Evolutionary conservation across 1,284 basidiomycete species (phyloP).

Genomic region (Cryptococcus sp.): DNA sequence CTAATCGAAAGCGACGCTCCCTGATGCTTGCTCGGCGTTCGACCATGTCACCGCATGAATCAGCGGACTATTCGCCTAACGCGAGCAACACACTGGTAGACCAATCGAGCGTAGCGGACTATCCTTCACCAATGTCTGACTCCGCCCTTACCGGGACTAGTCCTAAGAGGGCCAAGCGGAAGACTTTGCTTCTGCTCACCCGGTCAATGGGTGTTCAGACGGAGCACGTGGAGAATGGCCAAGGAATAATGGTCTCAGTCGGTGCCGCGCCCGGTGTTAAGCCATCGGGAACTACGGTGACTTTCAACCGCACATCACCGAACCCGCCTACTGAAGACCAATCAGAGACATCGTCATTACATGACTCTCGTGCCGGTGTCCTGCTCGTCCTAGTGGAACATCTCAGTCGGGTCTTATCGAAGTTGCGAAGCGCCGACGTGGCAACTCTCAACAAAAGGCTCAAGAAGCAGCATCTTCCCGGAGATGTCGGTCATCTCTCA

Average conservation of each 20-base stretch:
- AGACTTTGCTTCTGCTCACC: constrained; percentile 62
- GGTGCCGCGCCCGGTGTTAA: background rate
- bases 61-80: constrained; percentile 28
- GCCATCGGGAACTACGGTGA: background rate
- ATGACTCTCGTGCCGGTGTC: constrained; percentile 24
- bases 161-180: constrained; percentile 36
- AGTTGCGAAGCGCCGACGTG: constrained; percentile 79
- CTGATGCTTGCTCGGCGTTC: constrained; percentile 30
- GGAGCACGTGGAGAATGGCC: constrained; percentile 53
- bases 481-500: constrained; percentile 84
- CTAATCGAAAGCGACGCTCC: constrained; percentile 42
- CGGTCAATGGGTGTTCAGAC: constrained; percentile 74
- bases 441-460: constrained; percentile 83
- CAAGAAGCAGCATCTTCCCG: constrained; percentile 82
- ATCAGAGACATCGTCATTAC: constrained; percentile 42
- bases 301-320: constrained; percentile 23
- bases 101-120: constrained; percentile 17
- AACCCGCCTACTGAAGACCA: constrained; percentile 21
- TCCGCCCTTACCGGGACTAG: constrained; percentile 19
- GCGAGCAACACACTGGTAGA: constrained; percentile 29
- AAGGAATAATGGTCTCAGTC: background rate
- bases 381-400: constrained; percentile 65
- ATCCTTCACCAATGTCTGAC: constrained; percentile 30
- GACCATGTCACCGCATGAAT: constrained; percentile 31
- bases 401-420: constrained; percentile 65